Evolutionary conservation across 331 rosid species (phyloP).

Genomic region (Stylosanthes scabra): DNA sequence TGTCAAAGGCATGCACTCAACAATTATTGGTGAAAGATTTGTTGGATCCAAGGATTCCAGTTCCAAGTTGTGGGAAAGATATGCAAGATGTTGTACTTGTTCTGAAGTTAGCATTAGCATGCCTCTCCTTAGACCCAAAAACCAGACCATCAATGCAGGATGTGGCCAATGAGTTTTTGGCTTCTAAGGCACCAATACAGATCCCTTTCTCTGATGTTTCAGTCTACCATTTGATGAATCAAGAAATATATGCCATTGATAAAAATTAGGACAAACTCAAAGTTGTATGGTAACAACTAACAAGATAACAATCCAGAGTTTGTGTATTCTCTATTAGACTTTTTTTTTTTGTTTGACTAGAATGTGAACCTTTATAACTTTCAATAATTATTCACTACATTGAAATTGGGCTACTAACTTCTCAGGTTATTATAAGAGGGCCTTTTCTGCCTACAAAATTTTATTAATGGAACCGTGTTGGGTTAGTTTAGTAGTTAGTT

Average conservation of each 20-base stretch:
- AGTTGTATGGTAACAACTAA: too few species aligned
- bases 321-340: too few species aligned
- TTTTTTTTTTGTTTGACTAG: too few species aligned
- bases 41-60: slow-evolving; percentile 47
- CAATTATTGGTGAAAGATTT: slow-evolving; percentile 38
- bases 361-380: too few species aligned
- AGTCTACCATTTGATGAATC: slow-evolving; percentile 28
- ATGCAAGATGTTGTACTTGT: slow-evolving; percentile 39
- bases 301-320: too few species aligned
- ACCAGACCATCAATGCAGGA: slow-evolving; percentile 45
- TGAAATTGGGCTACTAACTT: too few species aligned
- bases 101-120: slow-evolving; percentile 41
- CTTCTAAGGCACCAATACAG: slow-evolving; percentile 21
- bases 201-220: slow-evolving; percentile 34
- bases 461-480: too few species aligned
- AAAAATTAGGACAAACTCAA: not conserved
- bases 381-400: too few species aligned
- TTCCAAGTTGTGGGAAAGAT: slow-evolving; percentile 12
- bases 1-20: slow-evolving; percentile 7
- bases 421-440: too few species aligned
- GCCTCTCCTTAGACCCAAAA: slow-evolving; percentile 37
- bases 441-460: too few species aligned
- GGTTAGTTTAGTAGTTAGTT: too few species aligned
- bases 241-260: slow-evolving; percentile 15
- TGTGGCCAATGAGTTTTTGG: slow-evolving; percentile 40